phyloP scores from a whole-genome alignment of 306 rosid species.

The Malus sylvestris region DNA sequence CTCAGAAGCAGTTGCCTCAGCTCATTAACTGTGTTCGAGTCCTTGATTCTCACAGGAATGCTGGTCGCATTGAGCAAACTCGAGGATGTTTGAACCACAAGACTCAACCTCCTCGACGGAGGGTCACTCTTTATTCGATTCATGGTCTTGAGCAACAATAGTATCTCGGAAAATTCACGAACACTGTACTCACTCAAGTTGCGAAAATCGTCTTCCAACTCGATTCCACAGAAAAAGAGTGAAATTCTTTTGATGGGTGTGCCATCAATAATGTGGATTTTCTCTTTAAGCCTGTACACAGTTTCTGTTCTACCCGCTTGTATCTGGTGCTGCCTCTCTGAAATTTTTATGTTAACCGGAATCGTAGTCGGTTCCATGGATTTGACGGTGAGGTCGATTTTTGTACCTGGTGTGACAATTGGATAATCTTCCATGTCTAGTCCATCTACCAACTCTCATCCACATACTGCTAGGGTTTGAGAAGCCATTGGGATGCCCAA shows the following conservation, averaged over 20 bases:
- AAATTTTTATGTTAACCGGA: too few species aligned
- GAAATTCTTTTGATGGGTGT: not conserved
- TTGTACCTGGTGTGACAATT: constrained; percentile 62
- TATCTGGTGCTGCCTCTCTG: too few species aligned
- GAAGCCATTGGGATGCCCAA: constrained; percentile 49
- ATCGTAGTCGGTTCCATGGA: not conserved
- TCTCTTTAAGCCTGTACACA: not conserved
- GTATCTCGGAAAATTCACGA: not conserved
- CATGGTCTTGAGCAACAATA: not conserved
- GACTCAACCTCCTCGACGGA: constrained; percentile 32
- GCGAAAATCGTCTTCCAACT: not conserved
- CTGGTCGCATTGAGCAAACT: not conserved
- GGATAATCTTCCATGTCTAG: constrained; percentile 87
- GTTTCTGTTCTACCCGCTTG: not conserved
- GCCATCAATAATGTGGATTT: not conserved
- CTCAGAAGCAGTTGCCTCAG: too few species aligned
- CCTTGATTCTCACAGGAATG: too few species aligned
- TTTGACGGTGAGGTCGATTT: constrained; percentile 56
- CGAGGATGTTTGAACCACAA: not conserved
- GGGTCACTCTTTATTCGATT: constrained; percentile 22
- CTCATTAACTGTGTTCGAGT: too few species aligned
- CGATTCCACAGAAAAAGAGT: not conserved
- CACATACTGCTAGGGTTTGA: constrained; percentile 55
- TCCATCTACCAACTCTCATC: constrained; percentile 76
- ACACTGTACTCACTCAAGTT: not conserved